Evolutionary conservation across 768 basidiomycete genomes (phyloP).

Genomic region (Agaricus sinodeliciosus): DNA sequence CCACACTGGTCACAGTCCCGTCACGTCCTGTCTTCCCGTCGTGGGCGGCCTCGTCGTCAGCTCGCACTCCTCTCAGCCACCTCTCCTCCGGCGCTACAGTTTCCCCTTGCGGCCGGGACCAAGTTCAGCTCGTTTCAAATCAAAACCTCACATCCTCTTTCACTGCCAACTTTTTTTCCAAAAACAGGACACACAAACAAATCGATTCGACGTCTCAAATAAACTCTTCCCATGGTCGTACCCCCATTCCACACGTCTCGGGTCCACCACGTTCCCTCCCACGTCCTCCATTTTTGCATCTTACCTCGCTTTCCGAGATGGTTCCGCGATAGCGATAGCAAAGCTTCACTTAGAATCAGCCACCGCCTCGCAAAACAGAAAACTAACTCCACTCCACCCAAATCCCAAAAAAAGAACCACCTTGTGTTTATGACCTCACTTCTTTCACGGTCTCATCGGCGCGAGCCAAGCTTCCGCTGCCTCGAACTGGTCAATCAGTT

Average conservation of each 20-base stretch:
- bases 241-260: conserved; percentile 7
- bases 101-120: conserved; percentile 5
- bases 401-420: neutral
- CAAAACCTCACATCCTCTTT: neutral
- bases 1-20: conserved; percentile 1
- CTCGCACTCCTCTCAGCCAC: conserved; percentile 20
- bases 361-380: neutral
- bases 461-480: conserved; percentile 90
- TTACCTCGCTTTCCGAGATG: conserved; percentile 11
- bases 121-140: neutral
- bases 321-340: conserved; percentile 8
- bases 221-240: neutral
- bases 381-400: neutral
- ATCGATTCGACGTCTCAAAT: conserved; percentile 4
- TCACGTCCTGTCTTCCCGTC: conserved; percentile 10
- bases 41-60: conserved; percentile 9
- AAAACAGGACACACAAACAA: conserved; percentile 4
- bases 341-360: neutral
- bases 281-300: conserved; percentile 11
- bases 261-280: conserved; percentile 11
- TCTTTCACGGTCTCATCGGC: conserved; percentile 78
- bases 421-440: neutral
- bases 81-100: conserved; percentile 12
- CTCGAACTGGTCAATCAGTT: conserved; percentile 94
- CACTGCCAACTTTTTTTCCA: neutral